phyloP scores from a whole-genome alignment of 805 yeast species.

The Metschnikowia henanensis region DNA sequence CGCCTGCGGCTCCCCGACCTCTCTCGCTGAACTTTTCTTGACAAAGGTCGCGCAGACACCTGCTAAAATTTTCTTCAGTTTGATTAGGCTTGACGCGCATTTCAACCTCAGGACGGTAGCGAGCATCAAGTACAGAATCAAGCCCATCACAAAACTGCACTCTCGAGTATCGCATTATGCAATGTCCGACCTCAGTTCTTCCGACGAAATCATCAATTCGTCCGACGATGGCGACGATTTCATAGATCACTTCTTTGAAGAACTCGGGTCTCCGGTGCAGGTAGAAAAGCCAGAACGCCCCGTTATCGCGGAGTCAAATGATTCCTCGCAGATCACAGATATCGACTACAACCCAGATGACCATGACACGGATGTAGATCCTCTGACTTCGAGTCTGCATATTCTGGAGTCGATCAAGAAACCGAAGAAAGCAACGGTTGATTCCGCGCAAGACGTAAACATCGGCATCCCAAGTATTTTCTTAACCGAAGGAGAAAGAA shows the following conservation, averaged over 20 bases:
- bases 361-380: neutral
- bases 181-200: too few species aligned
- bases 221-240: neutral
- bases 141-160: neutral
- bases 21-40: too few species aligned
- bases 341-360: neutral
- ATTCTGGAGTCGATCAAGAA: neutral
- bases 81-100: neutral
- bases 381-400: neutral
- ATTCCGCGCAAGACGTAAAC: neutral
- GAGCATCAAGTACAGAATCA: too few species aligned
- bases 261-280: neutral
- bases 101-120: too few species aligned
- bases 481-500: conserved; percentile 26
- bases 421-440: neutral
- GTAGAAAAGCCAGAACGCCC: neutral
- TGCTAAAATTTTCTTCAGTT: too few species aligned
- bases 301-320: neutral
- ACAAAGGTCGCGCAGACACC: too few species aligned
- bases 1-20: too few species aligned
- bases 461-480: conserved; percentile 31
- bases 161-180: neutral
- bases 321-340: neutral
- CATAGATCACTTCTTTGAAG: conserved; percentile 3
- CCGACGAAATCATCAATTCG: neutral